A percentile compares a stretch with the other conserved stretches of the same genome.
These are phyloP conservation scores for Arthrobotrys iridis DNA, from an alignment of 2,329 filamentous ascomycete species.

Conservation along the genomic window DNA sequence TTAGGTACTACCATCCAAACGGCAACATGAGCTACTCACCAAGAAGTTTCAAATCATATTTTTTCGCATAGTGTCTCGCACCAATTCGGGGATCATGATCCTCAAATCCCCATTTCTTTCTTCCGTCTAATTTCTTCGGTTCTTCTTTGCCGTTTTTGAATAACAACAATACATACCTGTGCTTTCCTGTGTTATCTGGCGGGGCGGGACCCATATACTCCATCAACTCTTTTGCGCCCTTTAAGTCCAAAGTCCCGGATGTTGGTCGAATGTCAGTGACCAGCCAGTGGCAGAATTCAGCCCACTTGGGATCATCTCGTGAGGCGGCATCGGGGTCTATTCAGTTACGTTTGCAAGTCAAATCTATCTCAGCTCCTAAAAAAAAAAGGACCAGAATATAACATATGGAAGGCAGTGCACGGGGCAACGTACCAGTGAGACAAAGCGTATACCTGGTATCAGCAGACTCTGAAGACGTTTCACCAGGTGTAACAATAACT, in stretches of 20 bases:
- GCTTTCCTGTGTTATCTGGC: conserved; percentile 59
- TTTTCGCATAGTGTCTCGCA: conserved; percentile 62
- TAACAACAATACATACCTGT: conserved; percentile 64
- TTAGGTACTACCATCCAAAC: no score
- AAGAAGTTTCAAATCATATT: conserved; percentile 63
- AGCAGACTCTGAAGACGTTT: conserved; percentile 31
- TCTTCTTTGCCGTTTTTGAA: conserved; percentile 62
- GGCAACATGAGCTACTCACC: conserved; percentile 62
- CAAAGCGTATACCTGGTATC: conserved; percentile 56
- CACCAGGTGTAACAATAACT: conserved; percentile 59
- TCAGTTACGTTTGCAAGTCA: no score
- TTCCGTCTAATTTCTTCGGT: conserved; percentile 60
- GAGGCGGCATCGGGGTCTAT: conserved; percentile 64
- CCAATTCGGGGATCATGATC: conserved; percentile 60
- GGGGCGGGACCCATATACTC: conserved; percentile 63
- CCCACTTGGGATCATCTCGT: conserved; percentile 63
- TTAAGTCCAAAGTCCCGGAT: conserved; percentile 54
- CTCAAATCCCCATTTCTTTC: conserved; percentile 62
- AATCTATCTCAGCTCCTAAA: no score
- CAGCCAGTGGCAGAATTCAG: conserved; percentile 66
- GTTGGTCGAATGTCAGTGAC: conserved; percentile 60
- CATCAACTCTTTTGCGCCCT: conserved; percentile 61
- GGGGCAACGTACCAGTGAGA: conserved; percentile 43
- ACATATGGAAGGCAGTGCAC: conserved; percentile 55
- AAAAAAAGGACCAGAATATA: no score